Base-by-base conservation (phyloP, 257 asterid species). In the Paulownia fortunei region DNA sequence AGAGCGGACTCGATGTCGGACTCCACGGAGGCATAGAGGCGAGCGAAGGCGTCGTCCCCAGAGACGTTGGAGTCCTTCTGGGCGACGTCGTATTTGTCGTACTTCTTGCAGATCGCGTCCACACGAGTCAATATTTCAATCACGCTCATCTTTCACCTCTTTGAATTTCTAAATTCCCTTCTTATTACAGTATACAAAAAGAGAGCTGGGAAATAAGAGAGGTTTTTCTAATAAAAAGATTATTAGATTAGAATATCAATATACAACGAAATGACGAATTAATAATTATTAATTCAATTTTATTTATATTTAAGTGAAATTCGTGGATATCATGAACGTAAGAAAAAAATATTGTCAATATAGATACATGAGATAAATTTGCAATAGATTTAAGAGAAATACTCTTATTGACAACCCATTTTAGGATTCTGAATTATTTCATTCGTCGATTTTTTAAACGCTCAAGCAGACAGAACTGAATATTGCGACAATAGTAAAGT, bases 1-100 rank as follows among this genome's bases (percentile, higher is more conserved):
- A 96, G 94, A 55, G 92, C 89, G n/a, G 96, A 77, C 75, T 92
- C 97, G 70, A 96, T 96, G 76, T 96, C 99, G 13, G 91, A 84
- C 70, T 96, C 95, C 4, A 96, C 85, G 52, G 97, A 82, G 37
- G 90, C 67, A 83, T 90, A 96, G 68, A 96, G 97, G 68, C 97
- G 94, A 77, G 92, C 97, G 72, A 96, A 96, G 16, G 99, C 97
- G 73, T 93, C 98, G 80, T 90, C 98, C 80, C 99, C 99, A 84
- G 98, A 27, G 86, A 93, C n/a, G 72, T 91, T 89, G 85, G 96
- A 69, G 52, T 90, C 96, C 80, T 96, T 92, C 67, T 78, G 91
- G 39, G 89, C 87, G 82, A 96, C 80, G 75, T 96, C 98, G 88
- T 96, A 93, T 59, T 87, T 96, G 86, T 96, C 99, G 84, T 96